Percentiles rank a stretch among this genome's conserved stretches.
phyloP scores from a whole-genome alignment of 768 basidiomycete species.

The Sutorius australiensis region DNA sequence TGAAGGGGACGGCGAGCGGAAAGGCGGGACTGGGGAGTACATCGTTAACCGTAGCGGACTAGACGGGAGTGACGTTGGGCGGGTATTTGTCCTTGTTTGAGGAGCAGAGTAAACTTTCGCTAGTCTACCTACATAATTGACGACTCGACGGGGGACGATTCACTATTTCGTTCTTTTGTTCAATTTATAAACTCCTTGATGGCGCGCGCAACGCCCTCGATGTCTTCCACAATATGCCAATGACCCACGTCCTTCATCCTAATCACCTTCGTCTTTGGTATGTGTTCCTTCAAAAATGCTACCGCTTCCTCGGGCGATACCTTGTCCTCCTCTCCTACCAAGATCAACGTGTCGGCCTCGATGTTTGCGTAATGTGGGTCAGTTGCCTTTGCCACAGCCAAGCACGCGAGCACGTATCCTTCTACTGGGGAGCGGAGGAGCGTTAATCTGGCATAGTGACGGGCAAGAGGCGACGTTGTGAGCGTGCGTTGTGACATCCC shows the following conservation, averaged over 20 bases:
- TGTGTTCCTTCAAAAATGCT: constrained; percentile 1
- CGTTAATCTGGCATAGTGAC: neutral
- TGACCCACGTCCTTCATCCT: constrained; percentile 1
- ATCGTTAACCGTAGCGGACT: constrained; percentile 18
- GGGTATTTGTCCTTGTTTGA: constrained; percentile 21
- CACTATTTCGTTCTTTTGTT: neutral
- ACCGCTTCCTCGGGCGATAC: neutral
- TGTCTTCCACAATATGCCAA: constrained; percentile 7
- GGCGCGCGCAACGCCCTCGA: neutral
- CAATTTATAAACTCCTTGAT: neutral
- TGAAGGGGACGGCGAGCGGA: constrained; percentile 40
- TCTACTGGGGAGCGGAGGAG: neutral
- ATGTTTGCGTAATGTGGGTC: neutral
- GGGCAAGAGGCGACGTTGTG: neutral
- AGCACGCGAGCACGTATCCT: constrained; percentile 1
- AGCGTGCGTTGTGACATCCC: constrained; percentile 4
- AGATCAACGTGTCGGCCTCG: constrained; percentile 1
- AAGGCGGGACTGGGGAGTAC: constrained; percentile 37
- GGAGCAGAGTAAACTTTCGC: too few relatives aligned
- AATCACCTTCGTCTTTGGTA: neutral
- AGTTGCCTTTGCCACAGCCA: neutral
- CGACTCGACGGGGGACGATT: neutral
- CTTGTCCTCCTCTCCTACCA: constrained; percentile 2
- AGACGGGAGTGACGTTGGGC: constrained; percentile 4
- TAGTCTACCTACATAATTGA: too few relatives aligned